Evolutionary conservation across 192 early-diverging fungal genomes (phyloP).

Genomic region (Cladochytrium replicatum): DNA sequence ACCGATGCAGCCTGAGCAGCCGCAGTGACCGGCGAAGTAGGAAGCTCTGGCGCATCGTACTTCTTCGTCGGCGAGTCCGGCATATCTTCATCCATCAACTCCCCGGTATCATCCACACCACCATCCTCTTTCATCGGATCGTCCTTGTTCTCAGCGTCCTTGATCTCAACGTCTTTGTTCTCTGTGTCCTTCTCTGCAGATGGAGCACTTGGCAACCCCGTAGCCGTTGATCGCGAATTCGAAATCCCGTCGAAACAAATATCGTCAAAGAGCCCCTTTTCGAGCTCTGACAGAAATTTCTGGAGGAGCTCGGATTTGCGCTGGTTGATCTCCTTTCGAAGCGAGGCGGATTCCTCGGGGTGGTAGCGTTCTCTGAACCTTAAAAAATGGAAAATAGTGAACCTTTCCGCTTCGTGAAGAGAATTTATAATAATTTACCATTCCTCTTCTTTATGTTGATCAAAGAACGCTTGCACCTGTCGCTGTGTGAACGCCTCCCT

Average conservation of each 20-base stretch:
- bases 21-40: conserved; percentile 4
- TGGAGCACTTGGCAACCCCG: conserved; percentile 15
- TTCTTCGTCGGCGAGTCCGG: conserved; percentile 4
- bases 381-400: background rate
- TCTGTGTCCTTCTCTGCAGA: conserved; percentile 24
- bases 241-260: conserved; percentile 46
- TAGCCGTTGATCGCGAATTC: conserved; percentile 17
- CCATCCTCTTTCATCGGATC: conserved; percentile 3
- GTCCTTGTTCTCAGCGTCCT: conserved; percentile 7
- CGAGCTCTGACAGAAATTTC: conserved; percentile 55
- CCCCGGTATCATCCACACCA: conserved; percentile 5
- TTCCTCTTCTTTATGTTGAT: conserved; percentile 64
- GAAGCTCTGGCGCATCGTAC: conserved; percentile 4
- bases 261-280: conserved; percentile 59
- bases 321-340: conserved; percentile 36
- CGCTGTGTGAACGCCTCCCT: conserved; percentile 63
- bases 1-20: too few relatives aligned
- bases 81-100: conserved; percentile 25
- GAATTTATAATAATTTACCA: conserved; percentile 40
- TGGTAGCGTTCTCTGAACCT: conserved; percentile 87
- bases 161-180: background rate
- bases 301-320: conserved; percentile 46
- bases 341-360: conserved; percentile 51
- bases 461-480: conserved; percentile 64
- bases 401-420: background rate